These are phyloP conservation scores for Porodaedalea pini DNA, from an alignment of 1,284 basidiomycete species.

Conservation along the genomic window DNA sequence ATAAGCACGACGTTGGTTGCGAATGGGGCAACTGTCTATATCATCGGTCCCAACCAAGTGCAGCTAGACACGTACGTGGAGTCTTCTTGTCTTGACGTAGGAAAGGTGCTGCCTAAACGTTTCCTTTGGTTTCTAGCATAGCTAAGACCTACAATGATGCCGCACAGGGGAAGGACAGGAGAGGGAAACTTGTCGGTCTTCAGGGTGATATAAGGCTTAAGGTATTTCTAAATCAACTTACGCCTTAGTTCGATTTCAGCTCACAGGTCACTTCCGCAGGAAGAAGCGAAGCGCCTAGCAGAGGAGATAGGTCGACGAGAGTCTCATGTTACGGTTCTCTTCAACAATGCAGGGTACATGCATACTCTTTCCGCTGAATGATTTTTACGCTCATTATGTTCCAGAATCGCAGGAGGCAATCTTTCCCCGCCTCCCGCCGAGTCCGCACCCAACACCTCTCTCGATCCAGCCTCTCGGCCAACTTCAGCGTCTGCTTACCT, in stretches of 20 bases:
- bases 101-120: background rate
- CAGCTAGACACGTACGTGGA: constrained; percentile 38
- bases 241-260: background rate
- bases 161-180: constrained; percentile 30
- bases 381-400: background rate
- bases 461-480: constrained; percentile 29
- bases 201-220: constrained; percentile 46
- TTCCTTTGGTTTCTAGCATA: constrained; percentile 27
- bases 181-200: constrained; percentile 41
- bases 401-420: constrained; percentile 16
- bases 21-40: constrained; percentile 49
- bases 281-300: constrained; percentile 44
- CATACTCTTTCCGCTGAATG: background rate
- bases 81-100: background rate
- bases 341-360: constrained; percentile 38
- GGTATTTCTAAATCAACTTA: constrained; percentile 27
- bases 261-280: constrained; percentile 27
- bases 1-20: constrained; percentile 44
- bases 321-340: constrained; percentile 42
- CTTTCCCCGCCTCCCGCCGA: constrained; percentile 20
- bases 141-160: constrained; percentile 40
- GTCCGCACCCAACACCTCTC: constrained; percentile 33
- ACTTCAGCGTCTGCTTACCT: constrained; percentile 38
- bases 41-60: constrained; percentile 42
- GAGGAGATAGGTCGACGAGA: constrained; percentile 39